Conservation (phyloP, 768 basidiomycete genomes). For the Nidularia pulvinata region DNA sequence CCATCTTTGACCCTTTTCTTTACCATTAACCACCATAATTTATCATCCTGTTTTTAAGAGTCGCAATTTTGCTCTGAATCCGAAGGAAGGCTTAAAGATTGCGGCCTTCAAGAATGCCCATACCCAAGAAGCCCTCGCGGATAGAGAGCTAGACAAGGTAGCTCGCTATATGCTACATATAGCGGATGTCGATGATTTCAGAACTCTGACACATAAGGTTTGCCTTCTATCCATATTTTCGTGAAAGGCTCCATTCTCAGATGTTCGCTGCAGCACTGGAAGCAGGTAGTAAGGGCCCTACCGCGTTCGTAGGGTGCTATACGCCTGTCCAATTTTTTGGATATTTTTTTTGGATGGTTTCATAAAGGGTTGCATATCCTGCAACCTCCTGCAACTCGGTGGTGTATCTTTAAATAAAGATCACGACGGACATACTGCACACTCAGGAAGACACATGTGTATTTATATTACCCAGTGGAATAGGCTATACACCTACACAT, state of each 20-base stretch:
- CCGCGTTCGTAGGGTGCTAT: too few species aligned
- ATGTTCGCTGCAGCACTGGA: not conserved
- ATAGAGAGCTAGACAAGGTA: constrained; percentile 72
- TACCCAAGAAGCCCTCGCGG: constrained; percentile 57
- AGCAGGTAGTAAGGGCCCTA: constrained; percentile 3
- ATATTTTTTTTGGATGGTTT: too few species aligned
- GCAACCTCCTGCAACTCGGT: too few species aligned
- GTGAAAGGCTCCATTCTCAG: too few species aligned
- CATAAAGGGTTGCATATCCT: too few species aligned
- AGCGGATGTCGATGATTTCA: constrained; percentile 59
- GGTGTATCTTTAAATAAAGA: too few species aligned
- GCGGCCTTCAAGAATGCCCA: constrained; percentile 80
- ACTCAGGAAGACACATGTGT: too few species aligned
- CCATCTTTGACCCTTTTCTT: not conserved
- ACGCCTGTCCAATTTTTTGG: too few species aligned
- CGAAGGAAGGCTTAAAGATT: constrained; percentile 82
- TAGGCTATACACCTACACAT: too few species aligned
- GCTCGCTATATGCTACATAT: constrained; percentile 66
- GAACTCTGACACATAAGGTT: constrained; percentile 67
- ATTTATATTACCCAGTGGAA: too few species aligned
- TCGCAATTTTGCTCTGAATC: constrained; percentile 89
- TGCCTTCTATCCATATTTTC: not conserved
- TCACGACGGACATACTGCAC: too few species aligned
- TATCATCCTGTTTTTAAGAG: constrained; percentile 33
- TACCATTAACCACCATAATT: not conserved